Evolutionary conservation across 108 stramenopile genomes (phyloP), one percentile per base, ranked within the genome.

Genomic region (Pseudonitzschia delicatissima): DNA sequence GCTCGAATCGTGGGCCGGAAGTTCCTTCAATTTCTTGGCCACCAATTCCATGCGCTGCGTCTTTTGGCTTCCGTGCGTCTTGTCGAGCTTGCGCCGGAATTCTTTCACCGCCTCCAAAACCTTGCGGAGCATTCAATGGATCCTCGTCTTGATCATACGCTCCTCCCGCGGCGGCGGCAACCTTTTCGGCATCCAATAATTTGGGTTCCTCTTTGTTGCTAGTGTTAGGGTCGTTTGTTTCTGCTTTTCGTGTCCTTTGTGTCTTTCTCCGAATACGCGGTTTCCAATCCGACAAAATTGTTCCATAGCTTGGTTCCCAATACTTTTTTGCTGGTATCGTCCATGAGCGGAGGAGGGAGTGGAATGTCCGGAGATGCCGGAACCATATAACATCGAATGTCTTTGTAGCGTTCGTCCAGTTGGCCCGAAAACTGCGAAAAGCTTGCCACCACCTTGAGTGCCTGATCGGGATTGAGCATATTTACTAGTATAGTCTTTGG

Each of bases 81-180:
- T 33, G 58, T 82, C 80, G 18, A 89, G 64, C 36, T 80, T 77
- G 3, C 74, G 65, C n/a, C 87, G 85, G 66, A 93, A 93, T 50
- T 74, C 82, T 48, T 81, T 68, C 13, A 93, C 91, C 13, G 88
- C 88, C 40, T 77, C 80, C 36, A 93, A 49, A 2, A 93, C 91
- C 6, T n/a, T 83, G 77, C 0, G 91, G 91, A 23, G 86, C 83
- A 73, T 84, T 89, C 5, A 93, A 61, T 0, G 91, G 91, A 79
- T 93, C 91, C 39, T 78, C 87, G 18, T 93, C 91, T 49, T 82
- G 87, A 63, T 87, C 88, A 58, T 90, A 87, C 0, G 48, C 75
- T 5, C 67, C 63, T 11, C 76, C 85, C 13, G 82, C 82, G 7
- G 84, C 68, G 5, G 74, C 74, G 2, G 74, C 74, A 8, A 51